Percentiles rank a stretch among this genome's conserved stretches.
phyloP scores from a whole-genome alignment of 148 eudicot species.

The Chenopodium suecicum region DNA sequence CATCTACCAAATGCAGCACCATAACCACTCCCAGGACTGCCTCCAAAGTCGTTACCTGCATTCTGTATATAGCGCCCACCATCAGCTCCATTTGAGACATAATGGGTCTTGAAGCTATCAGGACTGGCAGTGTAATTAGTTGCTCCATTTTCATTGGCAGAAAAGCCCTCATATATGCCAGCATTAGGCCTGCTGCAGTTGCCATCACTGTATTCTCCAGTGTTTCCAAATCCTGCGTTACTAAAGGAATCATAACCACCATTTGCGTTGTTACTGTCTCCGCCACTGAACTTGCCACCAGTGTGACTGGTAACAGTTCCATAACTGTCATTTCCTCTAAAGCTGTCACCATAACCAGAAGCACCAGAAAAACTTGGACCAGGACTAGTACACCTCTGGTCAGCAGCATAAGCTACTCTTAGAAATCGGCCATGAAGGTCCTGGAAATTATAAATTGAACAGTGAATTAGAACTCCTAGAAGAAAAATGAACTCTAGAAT shows the following conservation, averaged over 20 bases:
- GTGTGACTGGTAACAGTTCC: not conserved
- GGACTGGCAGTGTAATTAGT: not conserved
- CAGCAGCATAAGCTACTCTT: slow-evolving; percentile 45
- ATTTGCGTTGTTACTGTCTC: not conserved
- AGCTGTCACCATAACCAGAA: slow-evolving; percentile 21
- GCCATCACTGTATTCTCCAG: not conserved
- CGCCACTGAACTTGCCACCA: not conserved
- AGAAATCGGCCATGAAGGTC: slow-evolving; percentile 48
- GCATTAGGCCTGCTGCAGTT: not conserved
- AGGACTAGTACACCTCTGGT: slow-evolving; percentile 26
- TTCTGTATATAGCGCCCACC: not conserved
- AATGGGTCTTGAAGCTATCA: not conserved
- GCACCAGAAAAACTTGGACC: slow-evolving; percentile 25
- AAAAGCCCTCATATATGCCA: not conserved
- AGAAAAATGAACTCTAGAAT: not conserved
- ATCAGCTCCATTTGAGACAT: not conserved
- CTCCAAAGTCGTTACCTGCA: not conserved
- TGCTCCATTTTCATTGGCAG: not conserved
- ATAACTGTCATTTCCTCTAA: slow-evolving; percentile 14
- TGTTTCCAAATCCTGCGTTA: not conserved
- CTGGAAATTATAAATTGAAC: slow-evolving; percentile 21
- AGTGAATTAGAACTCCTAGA: not conserved
- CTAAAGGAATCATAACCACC: not conserved
- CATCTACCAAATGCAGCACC: not conserved
- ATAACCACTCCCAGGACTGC: not conserved